A percentile compares a stretch with the other conserved stretches of the same genome.
Conservation (phyloP, 768 basidiomycete genomes). For the Strobilomyces dryophilus region DNA sequence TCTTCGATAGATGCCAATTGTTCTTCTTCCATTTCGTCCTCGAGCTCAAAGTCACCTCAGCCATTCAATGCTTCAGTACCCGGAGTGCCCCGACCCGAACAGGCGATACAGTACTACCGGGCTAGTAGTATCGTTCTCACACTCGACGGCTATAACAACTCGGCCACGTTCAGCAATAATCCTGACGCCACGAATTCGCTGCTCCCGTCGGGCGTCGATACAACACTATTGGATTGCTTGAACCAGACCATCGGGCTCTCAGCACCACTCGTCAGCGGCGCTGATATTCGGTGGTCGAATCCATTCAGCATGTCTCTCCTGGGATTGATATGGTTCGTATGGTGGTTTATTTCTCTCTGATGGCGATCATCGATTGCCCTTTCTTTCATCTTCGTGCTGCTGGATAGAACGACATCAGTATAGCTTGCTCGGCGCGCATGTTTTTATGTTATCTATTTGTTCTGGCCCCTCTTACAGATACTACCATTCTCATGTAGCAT, state of each 20-base stretch:
- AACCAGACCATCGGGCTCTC: constrained; percentile 58
- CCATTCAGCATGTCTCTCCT: constrained; percentile 9
- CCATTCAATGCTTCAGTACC: constrained; percentile 30
- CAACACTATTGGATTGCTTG: constrained; percentile 48
- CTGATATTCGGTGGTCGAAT: constrained; percentile 11
- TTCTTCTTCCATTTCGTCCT: constrained; percentile 33
- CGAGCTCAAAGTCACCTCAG: constrained; percentile 30
- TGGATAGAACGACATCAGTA: no score
- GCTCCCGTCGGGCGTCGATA: constrained; percentile 50
- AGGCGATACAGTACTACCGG: constrained; percentile 66
- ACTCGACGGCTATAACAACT: constrained; percentile 66
- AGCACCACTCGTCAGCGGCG: constrained; percentile 51
- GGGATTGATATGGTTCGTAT: constrained; percentile 14
- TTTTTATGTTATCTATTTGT: no score
- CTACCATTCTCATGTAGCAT: no score
- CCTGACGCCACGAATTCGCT: constrained; percentile 42
- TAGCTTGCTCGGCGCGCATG: no score
- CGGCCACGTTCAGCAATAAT: constrained; percentile 41
- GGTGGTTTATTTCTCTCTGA: constrained; percentile 10
- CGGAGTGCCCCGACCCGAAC: constrained; percentile 39
- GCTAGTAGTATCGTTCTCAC: constrained; percentile 59
- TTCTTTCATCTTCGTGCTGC: no score
- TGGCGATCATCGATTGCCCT: not conserved
- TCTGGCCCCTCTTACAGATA: no score
- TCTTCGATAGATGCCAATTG: constrained; percentile 41